Evolutionary conservation across 1,284 basidiomycete genomes (phyloP), one percentile per base, ranked within the genome.

Genomic region (Cutaneotrichosporon spelunceum): DNA sequence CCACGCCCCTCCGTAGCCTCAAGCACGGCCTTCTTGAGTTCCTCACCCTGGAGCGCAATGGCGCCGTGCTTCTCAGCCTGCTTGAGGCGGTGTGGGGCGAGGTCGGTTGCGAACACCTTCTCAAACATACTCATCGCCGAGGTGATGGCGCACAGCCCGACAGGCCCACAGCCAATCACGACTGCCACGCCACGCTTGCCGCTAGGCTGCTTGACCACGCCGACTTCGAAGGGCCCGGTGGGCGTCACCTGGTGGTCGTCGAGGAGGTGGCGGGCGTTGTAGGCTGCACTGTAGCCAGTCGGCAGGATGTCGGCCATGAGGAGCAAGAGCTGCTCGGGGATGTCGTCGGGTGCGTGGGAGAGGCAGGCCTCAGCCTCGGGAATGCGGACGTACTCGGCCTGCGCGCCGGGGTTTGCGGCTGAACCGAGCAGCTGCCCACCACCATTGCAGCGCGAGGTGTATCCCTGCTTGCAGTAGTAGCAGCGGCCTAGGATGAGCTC

Each of bases 381-480:
- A 8, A 92, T 86, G 26, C 88, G 85, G 1, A 91, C 83, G 73
- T 88, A 95, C 76, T 93, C 90, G 0, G 91, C 91, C 80, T 95
- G 93, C 2, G 86, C 90, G 14, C 92, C 93, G 10, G 88, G 86
- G 0, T 91, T 83, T 7, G 76, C 71, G 0, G 88, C 86, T 24
- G 85, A 85, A 39, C 64, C 62, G 16, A 59, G 58, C 7, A 61
- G 59, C 9, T 52, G 34, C 4, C 61, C 61, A 63, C 86, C 78
- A 2, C 82, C 80, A 24, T 45, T 53, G 74, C 93, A 94, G 53
- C 92, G 84, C 33, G 85, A 86, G 1, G 90, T 92, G 74, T 87
- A 88, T 27, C 87, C 88, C 30, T 87, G 74, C 2, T 86, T 82
- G 74, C 91, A 94, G 68, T 86, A 87, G 62, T 69, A 73, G 67